Evolutionary conservation across 1,139 yeast species (phyloP).

Genomic region (Chernovozyma aurita): DNA sequence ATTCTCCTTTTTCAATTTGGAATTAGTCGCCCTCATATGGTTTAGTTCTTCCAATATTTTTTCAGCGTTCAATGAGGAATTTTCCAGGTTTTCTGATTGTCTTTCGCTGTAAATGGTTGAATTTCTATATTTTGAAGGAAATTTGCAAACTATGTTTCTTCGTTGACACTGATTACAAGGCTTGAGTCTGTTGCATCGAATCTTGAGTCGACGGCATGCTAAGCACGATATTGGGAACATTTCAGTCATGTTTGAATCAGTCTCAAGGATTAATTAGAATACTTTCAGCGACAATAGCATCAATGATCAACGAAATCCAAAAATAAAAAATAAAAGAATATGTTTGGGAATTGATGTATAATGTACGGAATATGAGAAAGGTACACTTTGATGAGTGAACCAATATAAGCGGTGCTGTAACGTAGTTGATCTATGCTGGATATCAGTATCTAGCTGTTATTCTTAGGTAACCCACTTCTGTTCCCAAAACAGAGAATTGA

Average conservation of each 20-base stretch:
- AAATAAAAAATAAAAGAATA: too few species aligned
- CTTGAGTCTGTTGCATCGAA: constrained; percentile 35
- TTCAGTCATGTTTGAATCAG: constrained; percentile 22
- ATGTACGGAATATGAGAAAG: too few species aligned
- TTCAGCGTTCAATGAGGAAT: background rate
- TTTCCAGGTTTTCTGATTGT: background rate
- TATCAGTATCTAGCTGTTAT: too few species aligned
- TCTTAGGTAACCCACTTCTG: too few species aligned
- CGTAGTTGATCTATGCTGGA: too few species aligned
- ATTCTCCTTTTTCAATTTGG: background rate
- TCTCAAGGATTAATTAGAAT: too few species aligned
- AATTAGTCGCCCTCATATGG: background rate
- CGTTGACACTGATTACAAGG: constrained; percentile 39
- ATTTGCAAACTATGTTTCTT: constrained; percentile 30
- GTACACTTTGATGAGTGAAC: too few species aligned
- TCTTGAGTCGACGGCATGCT: constrained; percentile 40
- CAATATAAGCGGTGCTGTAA: too few species aligned
- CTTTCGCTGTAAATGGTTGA: constrained; percentile 11
- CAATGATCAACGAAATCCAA: too few species aligned
- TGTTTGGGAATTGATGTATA: too few species aligned
- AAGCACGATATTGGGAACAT: constrained; percentile 37
- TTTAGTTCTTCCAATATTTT: constrained; percentile 1
- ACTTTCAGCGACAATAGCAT: too few species aligned
- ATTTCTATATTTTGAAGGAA: constrained; percentile 38
- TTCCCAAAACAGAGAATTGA: too few species aligned